Percentiles rank a stretch among this genome's conserved stretches.
These are phyloP conservation scores for Starmerella riodocensis DNA, from an alignment of 805 yeast species.

Conservation along the genomic window DNA sequence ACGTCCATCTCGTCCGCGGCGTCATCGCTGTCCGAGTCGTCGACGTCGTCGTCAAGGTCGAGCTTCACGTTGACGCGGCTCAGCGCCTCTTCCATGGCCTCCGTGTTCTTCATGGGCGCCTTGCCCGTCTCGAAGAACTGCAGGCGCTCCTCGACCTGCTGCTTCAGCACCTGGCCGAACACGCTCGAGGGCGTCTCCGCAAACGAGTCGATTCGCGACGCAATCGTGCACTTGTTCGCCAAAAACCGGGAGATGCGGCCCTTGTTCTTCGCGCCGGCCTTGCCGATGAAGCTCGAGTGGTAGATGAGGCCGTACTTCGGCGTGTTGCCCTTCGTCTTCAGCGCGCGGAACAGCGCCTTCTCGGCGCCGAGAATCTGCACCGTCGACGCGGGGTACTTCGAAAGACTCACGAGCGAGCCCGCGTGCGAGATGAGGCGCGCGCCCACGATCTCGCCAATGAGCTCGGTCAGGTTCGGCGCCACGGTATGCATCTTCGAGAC, in stretches of 20 bases:
- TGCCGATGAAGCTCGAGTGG: conserved; percentile 88
- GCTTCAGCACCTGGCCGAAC: conserved; percentile 81
- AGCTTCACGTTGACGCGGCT: conserved; percentile 39
- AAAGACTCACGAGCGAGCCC: conserved; percentile 89
- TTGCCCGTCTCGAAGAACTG: conserved; percentile 92
- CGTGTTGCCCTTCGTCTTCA: conserved; percentile 91
- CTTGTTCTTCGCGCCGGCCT: conserved; percentile 91
- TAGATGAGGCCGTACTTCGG: conserved; percentile 92
- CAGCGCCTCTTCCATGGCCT: conserved; percentile 87
- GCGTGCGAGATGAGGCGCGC: conserved; percentile 97
- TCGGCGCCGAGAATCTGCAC: conserved; percentile 97
- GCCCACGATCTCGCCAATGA: conserved; percentile 98
- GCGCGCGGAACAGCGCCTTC: conserved; percentile 90
- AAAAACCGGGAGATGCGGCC: conserved; percentile 97
- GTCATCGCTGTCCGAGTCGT: conserved; percentile 29
- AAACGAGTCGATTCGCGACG: conserved; percentile 95
- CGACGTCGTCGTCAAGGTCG: conserved; percentile 34
- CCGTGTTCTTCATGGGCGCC: conserved; percentile 90
- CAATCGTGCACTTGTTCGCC: conserved; percentile 98
- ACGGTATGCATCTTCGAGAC: conserved; percentile 94
- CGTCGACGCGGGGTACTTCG: conserved; percentile 98
- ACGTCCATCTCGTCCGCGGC: too few relatives aligned
- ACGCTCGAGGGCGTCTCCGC: conserved; percentile 85
- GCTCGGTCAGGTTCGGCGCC: conserved; percentile 92
- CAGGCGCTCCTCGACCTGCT: conserved; percentile 96